Evolutionary conservation across 768 basidiomycete species (phyloP).

Genomic region (Trametes cinnabarina): DNA sequence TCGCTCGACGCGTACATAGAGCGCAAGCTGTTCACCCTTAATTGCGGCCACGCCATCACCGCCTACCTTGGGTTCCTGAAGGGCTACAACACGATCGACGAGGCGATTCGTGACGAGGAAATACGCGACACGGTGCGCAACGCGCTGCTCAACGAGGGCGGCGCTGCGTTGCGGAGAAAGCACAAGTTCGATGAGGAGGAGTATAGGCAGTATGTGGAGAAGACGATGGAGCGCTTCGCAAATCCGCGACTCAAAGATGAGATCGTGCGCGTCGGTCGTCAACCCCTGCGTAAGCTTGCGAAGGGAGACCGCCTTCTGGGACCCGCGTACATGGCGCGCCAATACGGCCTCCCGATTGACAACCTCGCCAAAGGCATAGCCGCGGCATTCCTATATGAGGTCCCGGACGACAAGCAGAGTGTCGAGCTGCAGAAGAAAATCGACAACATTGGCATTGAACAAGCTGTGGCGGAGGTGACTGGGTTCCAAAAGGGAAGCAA

Average conservation of each 20-base stretch:
- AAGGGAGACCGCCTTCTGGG: constrained; percentile 37
- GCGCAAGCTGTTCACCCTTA: constrained; percentile 44
- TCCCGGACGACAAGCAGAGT: constrained; percentile 35
- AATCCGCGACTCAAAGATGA: constrained; percentile 38
- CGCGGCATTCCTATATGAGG: constrained; percentile 34
- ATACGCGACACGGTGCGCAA: constrained; percentile 29
- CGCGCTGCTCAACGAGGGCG: constrained; percentile 36
- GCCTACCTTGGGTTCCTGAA: constrained; percentile 40
- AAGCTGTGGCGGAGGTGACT: constrained; percentile 30
- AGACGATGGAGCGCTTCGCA: constrained; percentile 33
- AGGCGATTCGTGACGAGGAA: constrained; percentile 31
- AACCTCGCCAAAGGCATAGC: constrained; percentile 36
- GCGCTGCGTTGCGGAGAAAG: constrained; percentile 35
- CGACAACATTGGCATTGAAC: constrained; percentile 27
- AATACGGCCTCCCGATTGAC: constrained; percentile 30
- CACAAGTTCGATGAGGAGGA: constrained; percentile 26
- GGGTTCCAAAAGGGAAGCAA: constrained; percentile 27
- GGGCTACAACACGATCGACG: constrained; percentile 31
- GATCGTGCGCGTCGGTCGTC: constrained; percentile 36
- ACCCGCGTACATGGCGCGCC: constrained; percentile 35
- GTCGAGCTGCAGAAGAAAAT: constrained; percentile 32
- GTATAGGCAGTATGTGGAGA: constrained; percentile 34
- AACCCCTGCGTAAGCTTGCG: constrained; percentile 40
- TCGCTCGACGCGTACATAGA: constrained; percentile 38
- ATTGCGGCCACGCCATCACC: constrained; percentile 39